Evolutionary conservation across 2,329 filamentous ascomycete genomes (phyloP).

Genomic region (Pseudogymnoascus sp.): DNA sequence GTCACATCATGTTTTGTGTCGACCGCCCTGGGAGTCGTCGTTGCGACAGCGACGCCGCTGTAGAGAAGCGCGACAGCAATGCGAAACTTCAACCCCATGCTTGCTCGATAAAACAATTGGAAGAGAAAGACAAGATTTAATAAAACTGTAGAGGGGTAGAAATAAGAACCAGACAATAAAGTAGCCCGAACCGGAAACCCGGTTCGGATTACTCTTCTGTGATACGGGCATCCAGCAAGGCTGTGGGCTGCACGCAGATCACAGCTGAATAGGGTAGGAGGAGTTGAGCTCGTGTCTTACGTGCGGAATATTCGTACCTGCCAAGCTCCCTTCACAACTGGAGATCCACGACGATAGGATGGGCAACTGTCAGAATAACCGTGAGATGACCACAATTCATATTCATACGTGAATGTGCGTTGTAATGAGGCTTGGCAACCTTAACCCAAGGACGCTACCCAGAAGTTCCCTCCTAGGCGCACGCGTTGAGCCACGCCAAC

Average conservation of each 20-base stretch:
- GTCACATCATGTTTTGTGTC: slow-evolving; percentile 29
- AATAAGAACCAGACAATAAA: background rate
- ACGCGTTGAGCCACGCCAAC: background rate
- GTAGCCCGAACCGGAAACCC: background rate
- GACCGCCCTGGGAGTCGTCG: slow-evolving; percentile 12
- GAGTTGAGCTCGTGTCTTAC: background rate
- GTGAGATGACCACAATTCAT: background rate
- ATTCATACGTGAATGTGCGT: background rate
- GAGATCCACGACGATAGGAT: background rate
- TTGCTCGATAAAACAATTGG: background rate
- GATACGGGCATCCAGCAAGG: background rate
- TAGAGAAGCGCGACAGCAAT: background rate
- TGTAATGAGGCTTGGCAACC: background rate
- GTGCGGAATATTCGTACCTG: background rate
- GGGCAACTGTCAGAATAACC: background rate
- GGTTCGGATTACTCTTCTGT: background rate
- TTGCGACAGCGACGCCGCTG: background rate
- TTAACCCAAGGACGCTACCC: background rate
- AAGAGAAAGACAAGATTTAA: background rate
- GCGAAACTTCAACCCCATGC: background rate
- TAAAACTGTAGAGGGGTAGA: background rate
- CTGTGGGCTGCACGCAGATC: slow-evolving; percentile 1
- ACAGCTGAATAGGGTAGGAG: background rate
- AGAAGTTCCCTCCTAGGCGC: background rate
- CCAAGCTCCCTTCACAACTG: background rate